These are phyloP conservation scores for Vitis amurensis DNA, from an alignment of 164 flowering plant genomes.

Conservation along the genomic window DNA sequence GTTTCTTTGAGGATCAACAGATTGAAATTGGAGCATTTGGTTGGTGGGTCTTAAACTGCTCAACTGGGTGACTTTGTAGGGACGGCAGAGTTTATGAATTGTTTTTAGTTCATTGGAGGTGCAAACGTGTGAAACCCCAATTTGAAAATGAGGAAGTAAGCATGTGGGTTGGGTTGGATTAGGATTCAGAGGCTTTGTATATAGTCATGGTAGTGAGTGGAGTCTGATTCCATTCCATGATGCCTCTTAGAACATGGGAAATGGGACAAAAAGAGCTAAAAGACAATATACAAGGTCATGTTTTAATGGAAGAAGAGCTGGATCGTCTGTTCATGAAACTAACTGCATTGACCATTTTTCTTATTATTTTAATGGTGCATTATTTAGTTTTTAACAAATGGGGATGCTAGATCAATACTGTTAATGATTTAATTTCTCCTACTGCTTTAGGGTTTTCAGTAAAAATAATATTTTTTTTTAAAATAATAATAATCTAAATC, in stretches of 20 bases:
- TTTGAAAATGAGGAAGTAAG: neutral
- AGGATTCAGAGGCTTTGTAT: neutral
- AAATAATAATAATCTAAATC: too few relatives aligned
- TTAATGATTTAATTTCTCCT: too few relatives aligned
- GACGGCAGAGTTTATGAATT: neutral
- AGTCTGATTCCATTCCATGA: conserved; percentile 12
- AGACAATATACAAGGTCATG: too few relatives aligned
- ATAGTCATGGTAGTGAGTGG: conserved; percentile 1
- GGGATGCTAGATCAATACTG: too few relatives aligned
- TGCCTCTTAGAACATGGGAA: conserved; percentile 6
- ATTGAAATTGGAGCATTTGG: neutral
- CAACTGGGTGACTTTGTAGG: neutral
- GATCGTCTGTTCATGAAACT: too few relatives aligned
- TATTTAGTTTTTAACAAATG: too few relatives aligned
- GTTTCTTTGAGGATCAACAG: neutral
- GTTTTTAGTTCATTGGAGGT: too few relatives aligned
- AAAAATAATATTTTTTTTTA: too few relatives aligned
- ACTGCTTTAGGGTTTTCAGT: too few relatives aligned
- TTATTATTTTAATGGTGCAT: too few relatives aligned
- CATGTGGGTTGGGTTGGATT: neutral
- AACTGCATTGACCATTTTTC: too few relatives aligned
- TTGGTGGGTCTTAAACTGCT: conserved; percentile 6
- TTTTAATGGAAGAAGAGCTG: too few relatives aligned
- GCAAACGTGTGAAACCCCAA: neutral
- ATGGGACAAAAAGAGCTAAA: conserved; percentile 5